A percentile compares a stretch with the other conserved stretches of the same genome.
phyloP scores from a whole-genome alignment of 805 yeast species.

The Starmerella riodocensis region DNA sequence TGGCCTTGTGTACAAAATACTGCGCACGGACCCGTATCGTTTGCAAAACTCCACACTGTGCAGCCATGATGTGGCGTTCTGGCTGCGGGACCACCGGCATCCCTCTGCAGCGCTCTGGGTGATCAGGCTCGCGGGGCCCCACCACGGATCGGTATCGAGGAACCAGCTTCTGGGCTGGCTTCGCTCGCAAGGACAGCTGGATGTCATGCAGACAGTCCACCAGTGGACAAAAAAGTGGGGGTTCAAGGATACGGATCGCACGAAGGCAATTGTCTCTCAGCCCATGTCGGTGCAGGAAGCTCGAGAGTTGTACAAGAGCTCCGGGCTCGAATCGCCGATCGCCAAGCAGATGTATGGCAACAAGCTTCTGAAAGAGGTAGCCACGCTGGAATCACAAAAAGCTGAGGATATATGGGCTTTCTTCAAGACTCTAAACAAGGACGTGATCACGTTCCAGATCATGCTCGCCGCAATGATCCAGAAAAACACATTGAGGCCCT shows the following conservation, averaged over 20 bases:
- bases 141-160: slow-evolving; percentile 17
- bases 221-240: slow-evolving; percentile 23
- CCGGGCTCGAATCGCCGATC: slow-evolving; percentile 4
- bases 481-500: slow-evolving; percentile 7
- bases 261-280: slow-evolving; percentile 11
- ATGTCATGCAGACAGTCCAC: slow-evolving; percentile 8
- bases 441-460: slow-evolving; percentile 21
- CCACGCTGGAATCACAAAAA: slow-evolving; percentile 1
- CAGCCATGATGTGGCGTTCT: slow-evolving; percentile 17
- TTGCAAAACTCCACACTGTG: slow-evolving; percentile 18
- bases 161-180: slow-evolving; percentile 21
- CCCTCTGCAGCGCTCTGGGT: slow-evolving; percentile 22
- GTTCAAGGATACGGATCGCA: slow-evolving; percentile 14
- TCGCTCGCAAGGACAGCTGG: slow-evolving; percentile 1
- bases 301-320: slow-evolving; percentile 13
- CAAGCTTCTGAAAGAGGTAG: slow-evolving; percentile 12
- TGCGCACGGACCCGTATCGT: slow-evolving; percentile 16
- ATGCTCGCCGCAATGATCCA: slow-evolving; percentile 21
- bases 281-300: slow-evolving; percentile 18
- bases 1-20: slow-evolving; percentile 20
- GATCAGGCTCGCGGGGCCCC: slow-evolving; percentile 19
- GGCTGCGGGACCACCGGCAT: slow-evolving; percentile 20
- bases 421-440: slow-evolving; percentile 20
- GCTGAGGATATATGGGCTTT: slow-evolving; percentile 18
- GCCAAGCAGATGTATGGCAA: slow-evolving; percentile 18